A percentile compares a stretch with the other conserved stretches of the same genome.
phyloP scores from a whole-genome alignment of 441 rosid genomes.

The Arabidopsis lyrata region DNA sequence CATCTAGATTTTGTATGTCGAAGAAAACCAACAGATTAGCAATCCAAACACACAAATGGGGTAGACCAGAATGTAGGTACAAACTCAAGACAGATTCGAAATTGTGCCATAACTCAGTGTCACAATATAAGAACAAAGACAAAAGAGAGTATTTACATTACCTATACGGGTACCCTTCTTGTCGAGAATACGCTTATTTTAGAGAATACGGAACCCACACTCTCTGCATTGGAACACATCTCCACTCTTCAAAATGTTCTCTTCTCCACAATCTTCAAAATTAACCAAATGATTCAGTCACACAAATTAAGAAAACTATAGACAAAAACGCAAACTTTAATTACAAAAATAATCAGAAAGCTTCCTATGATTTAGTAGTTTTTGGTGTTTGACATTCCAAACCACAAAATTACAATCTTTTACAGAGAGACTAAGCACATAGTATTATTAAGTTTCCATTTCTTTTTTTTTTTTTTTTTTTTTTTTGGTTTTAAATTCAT shows the following conservation, averaged over 20 bases:
- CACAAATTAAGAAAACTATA: neutral
- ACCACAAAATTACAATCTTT: too few relatives aligned
- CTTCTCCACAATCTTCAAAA: conserved; percentile 82
- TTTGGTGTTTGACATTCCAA: too few relatives aligned
- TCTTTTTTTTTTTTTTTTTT: too few relatives aligned
- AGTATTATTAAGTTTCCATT: too few relatives aligned
- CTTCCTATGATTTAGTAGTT: neutral
- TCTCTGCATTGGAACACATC: conserved; percentile 94
- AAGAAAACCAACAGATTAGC: conserved; percentile 11
- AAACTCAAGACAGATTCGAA: neutral
- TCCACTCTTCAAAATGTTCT: conserved; percentile 82
- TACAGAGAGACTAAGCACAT: too few relatives aligned
- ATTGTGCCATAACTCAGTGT: neutral
- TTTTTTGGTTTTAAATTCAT: too few relatives aligned
- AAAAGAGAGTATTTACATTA: neutral
- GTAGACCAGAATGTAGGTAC: neutral
- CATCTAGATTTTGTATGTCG: neutral
- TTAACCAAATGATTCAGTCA: conserved; percentile 8
- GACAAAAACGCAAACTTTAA: neutral
- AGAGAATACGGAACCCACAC: conserved; percentile 90
- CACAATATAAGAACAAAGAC: conserved; percentile 1
- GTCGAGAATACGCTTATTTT: conserved; percentile 90
- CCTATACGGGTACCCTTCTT: conserved; percentile 95
- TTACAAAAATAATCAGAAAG: neutral
- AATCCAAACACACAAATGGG: neutral